Evolutionary conservation across 352 stramenopile species (phyloP), one percentile per base, ranked within the genome.

Genomic region (Phytopythium montanum): DNA sequence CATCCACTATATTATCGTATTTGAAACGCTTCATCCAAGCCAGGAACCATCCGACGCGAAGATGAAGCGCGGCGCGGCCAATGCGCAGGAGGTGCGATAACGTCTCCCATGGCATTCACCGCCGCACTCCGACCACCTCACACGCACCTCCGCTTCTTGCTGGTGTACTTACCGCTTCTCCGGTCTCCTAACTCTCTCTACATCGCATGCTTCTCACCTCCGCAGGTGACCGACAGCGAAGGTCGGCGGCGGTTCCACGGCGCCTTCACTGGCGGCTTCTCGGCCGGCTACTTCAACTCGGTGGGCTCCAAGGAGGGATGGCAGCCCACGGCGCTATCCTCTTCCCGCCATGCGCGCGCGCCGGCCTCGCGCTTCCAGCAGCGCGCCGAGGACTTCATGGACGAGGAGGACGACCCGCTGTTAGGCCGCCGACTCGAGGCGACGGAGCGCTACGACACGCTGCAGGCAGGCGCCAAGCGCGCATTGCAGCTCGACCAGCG

Each of bases 191-290:
- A 56, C 31, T 31, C 28, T 13, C 19, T 5, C 6, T 29, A 23
- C 21, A 14, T 19, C 9, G 8, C 31, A n/a, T 14, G 10, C 28
- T 42, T 16, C 38, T 18, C 46, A 16, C 54, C 23, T 8, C 5
- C 33, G 26, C 53, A 92, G 81, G 84, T 88, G 49, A 88, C 77
- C 16, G 84, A 94, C 52, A 79, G 72, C 3, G 70, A 94, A 59
- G 84, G 84, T 4, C 79, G 81, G 16, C 69, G 84, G 48, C 81
- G 91, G 54, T 97, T 98, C 73, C 92, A 98, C 69, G 93, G 93
- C 58, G 94, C 94, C 16, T 98, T 98, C 72, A 98, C 90, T 1
- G 92, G 92, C 52, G 94, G 94, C 29, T 98, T 97, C 71, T 96
- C 87, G 12, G 92, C 94, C 36, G 94, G 92, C 33, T 97, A 98